Evolutionary conservation across 2,329 filamentous ascomycete species (phyloP).

Genomic region (Raffaelea arxii): DNA sequence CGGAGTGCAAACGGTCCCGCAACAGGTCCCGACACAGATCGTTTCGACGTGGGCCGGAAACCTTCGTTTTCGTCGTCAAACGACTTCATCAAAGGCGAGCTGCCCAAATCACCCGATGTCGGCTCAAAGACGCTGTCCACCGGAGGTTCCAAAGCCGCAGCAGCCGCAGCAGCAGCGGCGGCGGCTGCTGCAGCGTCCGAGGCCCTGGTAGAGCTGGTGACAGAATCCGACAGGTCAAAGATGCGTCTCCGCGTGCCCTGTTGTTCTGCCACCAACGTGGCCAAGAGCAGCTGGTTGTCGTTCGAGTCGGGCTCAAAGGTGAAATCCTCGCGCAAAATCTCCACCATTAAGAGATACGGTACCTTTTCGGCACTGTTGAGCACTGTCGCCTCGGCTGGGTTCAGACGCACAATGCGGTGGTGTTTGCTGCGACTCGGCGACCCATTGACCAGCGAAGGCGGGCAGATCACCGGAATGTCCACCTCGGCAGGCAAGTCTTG

Average conservation of each 20-base stretch:
- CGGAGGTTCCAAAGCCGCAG: conserved; percentile 30
- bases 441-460: conserved; percentile 62
- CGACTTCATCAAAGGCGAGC: conserved; percentile 57
- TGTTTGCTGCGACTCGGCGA: conserved; percentile 67
- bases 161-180: conserved; percentile 21
- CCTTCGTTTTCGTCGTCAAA: conserved; percentile 34
- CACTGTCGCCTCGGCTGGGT: conserved; percentile 75
- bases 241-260: conserved; percentile 49
- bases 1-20: too few relatives aligned
- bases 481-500: conserved; percentile 76
- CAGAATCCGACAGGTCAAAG: conserved; percentile 61
- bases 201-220: conserved; percentile 18
- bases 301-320: conserved; percentile 67
- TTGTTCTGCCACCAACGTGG: conserved; percentile 46
- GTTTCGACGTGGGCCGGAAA: not conserved
- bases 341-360: conserved; percentile 76
- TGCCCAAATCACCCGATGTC: conserved; percentile 67
- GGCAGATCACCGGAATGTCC: conserved; percentile 74
- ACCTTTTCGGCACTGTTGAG: conserved; percentile 82
- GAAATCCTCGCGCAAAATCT: conserved; percentile 73
- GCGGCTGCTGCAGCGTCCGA: conserved; percentile 7
- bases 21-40: not conserved
- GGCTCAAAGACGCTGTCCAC: conserved; percentile 77
- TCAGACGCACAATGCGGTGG: conserved; percentile 73
- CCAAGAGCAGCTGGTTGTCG: conserved; percentile 60